A percentile compares a stretch with the other conserved stretches of the same genome.
Evolutionary conservation across 1,284 basidiomycete species (phyloP).

Genomic region (Dichomitus squalens): DNA sequence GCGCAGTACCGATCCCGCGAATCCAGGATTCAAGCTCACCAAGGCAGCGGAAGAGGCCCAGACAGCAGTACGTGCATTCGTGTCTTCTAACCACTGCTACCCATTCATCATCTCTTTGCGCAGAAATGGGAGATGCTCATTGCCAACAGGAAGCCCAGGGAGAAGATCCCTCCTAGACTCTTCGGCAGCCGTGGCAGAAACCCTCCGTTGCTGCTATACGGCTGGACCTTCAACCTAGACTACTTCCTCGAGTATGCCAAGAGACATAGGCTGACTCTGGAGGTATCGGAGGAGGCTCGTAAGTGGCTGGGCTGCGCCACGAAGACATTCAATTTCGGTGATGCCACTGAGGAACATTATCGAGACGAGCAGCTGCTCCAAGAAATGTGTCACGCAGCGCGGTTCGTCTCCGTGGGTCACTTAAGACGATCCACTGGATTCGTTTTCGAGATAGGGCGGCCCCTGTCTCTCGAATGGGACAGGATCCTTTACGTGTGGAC

Average conservation of each 20-base stretch:
- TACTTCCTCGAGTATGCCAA: conserved; percentile 1
- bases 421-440: background rate
- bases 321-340: background rate
- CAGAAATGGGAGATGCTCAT: conserved; percentile 7
- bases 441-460: background rate
- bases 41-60: no score
- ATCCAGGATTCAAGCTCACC: no score
- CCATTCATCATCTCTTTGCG: no score
- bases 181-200: background rate
- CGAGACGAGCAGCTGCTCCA: background rate
- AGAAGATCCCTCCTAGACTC: background rate
- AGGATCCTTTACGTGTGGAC: conserved; percentile 1
- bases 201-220: background rate
- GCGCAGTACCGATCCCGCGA: no score
- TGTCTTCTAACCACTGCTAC: no score
- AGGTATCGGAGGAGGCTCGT: background rate
- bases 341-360: background rate
- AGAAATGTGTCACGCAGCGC: background rate
- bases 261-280: background rate
- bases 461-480: conserved; percentile 1
- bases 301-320: background rate
- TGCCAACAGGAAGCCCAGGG: background rate
- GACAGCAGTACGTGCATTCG: no score
- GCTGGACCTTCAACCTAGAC: background rate
- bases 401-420: background rate